These are phyloP conservation scores for Perilla frutescens DNA, from an alignment of 257 asterid genomes.

Conservation along the genomic window DNA sequence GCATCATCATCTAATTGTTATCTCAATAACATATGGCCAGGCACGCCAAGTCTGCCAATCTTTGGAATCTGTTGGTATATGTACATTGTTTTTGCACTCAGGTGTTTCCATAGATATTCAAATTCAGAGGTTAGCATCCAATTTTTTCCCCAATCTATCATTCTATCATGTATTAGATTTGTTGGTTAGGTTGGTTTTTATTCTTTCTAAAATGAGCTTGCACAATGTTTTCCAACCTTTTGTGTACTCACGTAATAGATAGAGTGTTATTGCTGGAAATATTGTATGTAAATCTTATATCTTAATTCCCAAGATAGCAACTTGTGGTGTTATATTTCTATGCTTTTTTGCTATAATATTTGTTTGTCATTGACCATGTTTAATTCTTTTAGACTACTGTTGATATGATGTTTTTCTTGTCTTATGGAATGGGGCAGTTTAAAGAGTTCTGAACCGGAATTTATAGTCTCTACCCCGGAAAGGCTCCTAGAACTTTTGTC, in stretches of 20 bases:
- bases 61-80: conserved; percentile 65
- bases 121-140: conserved; percentile 56
- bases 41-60: conserved; percentile 71
- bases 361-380: background rate
- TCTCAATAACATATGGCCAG: conserved; percentile 41
- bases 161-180: background rate
- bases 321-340: conserved; percentile 5
- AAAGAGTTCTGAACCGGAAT: conserved; percentile 77
- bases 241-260: background rate
- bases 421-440: conserved; percentile 51
- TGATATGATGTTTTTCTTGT: conserved; percentile 19
- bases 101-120: conserved; percentile 74
- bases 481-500: conserved; percentile 74
- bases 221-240: background rate
- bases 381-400: background rate
- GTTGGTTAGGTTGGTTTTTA: background rate
- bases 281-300: background rate
- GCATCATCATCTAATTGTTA: conserved; percentile 9
- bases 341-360: background rate
- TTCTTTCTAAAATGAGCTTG: background rate
- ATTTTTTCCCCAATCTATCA: background rate
- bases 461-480: conserved; percentile 76
- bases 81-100: conserved; percentile 66
- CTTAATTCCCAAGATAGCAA: background rate
- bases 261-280: background rate